These are phyloP conservation scores for Nicotiana benthamiana DNA, from an alignment of 257 asterid genomes.

Conservation along the genomic window DNA sequence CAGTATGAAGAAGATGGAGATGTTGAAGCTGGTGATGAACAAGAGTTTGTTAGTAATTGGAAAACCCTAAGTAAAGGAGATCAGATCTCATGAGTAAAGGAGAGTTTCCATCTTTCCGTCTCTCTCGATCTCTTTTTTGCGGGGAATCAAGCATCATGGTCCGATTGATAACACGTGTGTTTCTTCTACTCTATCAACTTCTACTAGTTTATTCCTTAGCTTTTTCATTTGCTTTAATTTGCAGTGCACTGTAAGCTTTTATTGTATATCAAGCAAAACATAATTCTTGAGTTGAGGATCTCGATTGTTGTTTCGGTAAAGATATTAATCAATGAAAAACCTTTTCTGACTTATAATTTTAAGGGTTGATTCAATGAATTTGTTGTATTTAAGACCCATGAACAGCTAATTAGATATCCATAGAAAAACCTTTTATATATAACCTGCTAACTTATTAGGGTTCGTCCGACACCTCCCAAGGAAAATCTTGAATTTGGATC, in stretches of 20 bases:
- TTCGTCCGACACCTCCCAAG: too few species aligned
- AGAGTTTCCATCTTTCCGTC: background rate
- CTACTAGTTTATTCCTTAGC: background rate
- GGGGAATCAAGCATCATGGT: constrained; percentile 20
- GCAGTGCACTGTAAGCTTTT: background rate
- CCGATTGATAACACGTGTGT: constrained; percentile 7
- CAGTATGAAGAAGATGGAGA: background rate
- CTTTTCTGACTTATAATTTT: background rate
- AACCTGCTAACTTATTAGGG: too few species aligned
- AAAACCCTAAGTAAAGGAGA: background rate
- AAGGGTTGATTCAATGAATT: background rate
- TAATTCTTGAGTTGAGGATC: background rate
- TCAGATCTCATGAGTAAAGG: background rate
- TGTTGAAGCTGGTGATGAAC: background rate
- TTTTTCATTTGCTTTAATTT: background rate
- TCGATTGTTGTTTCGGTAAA: background rate
- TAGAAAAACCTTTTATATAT: background rate
- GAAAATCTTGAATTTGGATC: too few species aligned
- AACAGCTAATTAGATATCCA: too few species aligned
- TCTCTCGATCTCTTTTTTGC: background rate
- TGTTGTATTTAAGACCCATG: background rate
- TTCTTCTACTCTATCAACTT: background rate
- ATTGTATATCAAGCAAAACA: background rate
- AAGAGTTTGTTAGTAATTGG: background rate
- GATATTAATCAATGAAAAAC: background rate